Base-by-base conservation (phyloP, 306 rosid genomes). In the Medicago ruthenica region DNA sequence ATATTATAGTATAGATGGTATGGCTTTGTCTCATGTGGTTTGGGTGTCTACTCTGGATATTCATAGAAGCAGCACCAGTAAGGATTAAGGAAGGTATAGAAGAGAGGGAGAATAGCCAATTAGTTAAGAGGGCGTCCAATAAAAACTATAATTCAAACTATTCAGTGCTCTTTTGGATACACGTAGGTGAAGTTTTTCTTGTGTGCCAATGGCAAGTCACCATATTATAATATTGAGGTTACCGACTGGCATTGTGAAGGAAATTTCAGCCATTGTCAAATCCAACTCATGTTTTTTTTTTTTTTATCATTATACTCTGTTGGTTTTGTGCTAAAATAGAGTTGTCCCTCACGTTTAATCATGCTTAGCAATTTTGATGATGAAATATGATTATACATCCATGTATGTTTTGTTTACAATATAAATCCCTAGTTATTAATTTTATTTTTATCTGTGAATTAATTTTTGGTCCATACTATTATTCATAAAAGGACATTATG, bases 31-130 rank as follows among this genome's bases (percentile, higher is more conserved):
- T 59, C 31, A 59, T 34, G 39, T 27, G 40, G 27, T 59, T 24
- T 59, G 39, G 39, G 66, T 27, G n/a, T 55, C 61, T 55, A 18
- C 61, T 55, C 31, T 55, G 61, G 61, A 18, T 27, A 55, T 20
- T 55, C 24, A 9, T 55, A 20, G 15, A 20, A 55, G 13, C 61
- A 18, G 15, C 6, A 6, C 61, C 61, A 55, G 61, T 9, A 27
- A 27, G 31, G 4, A 27, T 0, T 27, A 27, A 27, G 31, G 31
- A 27, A 27, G 31, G 31, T 27, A 27, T 27, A 27, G 31, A 27
- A 27, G 31, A 27, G 31, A 27, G 31, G 31, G 31, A 27, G 31
- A 27, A 27, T 27, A 27, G 31, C 31, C 1, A 4, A 27, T 27
- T 27, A 27, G 31, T 27, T 27, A 55, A 64, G 50, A 64, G 31